phyloP scores from a whole-genome alignment of 2,329 filamentous ascomycete genomes.

The Botrytis cinerea region DNA sequence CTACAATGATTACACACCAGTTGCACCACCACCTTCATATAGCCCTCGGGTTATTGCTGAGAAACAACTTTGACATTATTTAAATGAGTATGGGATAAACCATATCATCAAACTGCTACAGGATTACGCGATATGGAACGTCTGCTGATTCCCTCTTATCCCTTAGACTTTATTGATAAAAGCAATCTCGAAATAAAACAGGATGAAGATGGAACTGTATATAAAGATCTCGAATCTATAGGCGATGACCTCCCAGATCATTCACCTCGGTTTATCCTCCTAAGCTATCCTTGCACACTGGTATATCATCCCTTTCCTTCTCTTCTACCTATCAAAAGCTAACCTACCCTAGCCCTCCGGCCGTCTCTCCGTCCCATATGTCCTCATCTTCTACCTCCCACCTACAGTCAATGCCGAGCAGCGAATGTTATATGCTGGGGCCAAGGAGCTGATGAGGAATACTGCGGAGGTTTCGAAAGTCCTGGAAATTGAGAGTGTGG shows the following conservation, averaged over 20 bases:
- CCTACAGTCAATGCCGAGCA: constrained; percentile 84
- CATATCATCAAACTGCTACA: background rate
- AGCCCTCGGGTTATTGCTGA: constrained; percentile 21
- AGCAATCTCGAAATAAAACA: constrained; percentile 86
- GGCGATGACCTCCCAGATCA: constrained; percentile 91
- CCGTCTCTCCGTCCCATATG: constrained; percentile 85
- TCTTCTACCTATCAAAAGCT: constrained; percentile 15
- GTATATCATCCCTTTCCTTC: constrained; percentile 51
- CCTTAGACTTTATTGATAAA: constrained; percentile 84
- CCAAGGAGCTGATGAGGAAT: constrained; percentile 93
- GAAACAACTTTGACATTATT: constrained; percentile 31
- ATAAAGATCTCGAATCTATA: constrained; percentile 77
- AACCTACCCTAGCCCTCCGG: constrained; percentile 65
- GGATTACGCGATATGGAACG: background rate
- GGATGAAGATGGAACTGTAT: constrained; percentile 73
- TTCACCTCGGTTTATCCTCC: constrained; percentile 81
- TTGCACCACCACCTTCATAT: constrained; percentile 7
- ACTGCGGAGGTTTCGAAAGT: constrained; percentile 87
- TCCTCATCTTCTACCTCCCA: constrained; percentile 92
- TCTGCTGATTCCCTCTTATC: background rate
- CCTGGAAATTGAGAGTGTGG: constrained; percentile 77
- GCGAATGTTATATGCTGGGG: constrained; percentile 92
- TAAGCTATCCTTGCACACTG: constrained; percentile 88
- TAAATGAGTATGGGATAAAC: background rate
- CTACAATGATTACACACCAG: constrained; percentile 13